These are phyloP conservation scores for Phytophthora tentaculata DNA, from an alignment of 352 stramenopile species.

Conservation along the genomic window DNA sequence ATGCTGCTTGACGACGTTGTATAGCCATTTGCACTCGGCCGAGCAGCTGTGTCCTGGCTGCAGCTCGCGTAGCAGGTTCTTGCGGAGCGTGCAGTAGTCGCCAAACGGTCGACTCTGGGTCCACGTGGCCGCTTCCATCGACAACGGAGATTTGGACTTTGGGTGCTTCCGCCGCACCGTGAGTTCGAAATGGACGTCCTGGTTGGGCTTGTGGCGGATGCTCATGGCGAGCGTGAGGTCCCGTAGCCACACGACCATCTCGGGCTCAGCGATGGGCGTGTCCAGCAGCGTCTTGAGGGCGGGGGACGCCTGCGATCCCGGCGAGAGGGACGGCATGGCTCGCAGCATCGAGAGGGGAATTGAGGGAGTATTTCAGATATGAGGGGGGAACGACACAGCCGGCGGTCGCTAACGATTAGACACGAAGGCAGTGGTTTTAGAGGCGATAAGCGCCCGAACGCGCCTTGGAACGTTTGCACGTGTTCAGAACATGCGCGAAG, in stretches of 20 bases:
- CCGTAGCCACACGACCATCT: slow-evolving; percentile 31
- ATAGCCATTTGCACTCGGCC: slow-evolving; percentile 53
- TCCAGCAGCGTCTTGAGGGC: slow-evolving; percentile 24
- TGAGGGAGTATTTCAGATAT: not conserved
- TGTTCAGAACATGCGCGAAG: slow-evolving; percentile 16
- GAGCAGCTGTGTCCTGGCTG: slow-evolving; percentile 43
- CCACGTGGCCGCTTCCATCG: slow-evolving; percentile 27
- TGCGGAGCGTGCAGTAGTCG: slow-evolving; percentile 41
- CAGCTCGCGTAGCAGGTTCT: slow-evolving; percentile 43
- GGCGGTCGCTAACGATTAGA: slow-evolving; percentile 5
- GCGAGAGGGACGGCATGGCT: slow-evolving; percentile 1
- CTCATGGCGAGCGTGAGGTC: slow-evolving; percentile 30
- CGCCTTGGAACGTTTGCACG: slow-evolving; percentile 12
- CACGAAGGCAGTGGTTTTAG: not conserved
- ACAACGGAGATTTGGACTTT: slow-evolving; percentile 12
- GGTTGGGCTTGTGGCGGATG: slow-evolving; percentile 22
- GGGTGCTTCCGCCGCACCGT: slow-evolving; percentile 17
- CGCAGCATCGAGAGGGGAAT: slow-evolving; percentile 14
- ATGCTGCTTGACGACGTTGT: slow-evolving; percentile 47
- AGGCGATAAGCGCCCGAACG: not conserved
- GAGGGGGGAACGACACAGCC: slow-evolving; percentile 1
- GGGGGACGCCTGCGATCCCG: slow-evolving; percentile 21
- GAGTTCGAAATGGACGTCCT: slow-evolving; percentile 29
- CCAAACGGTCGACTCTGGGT: slow-evolving; percentile 35
- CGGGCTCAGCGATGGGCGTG: slow-evolving; percentile 28